Percentiles rank a stretch among this genome's conserved stretches.
Evolutionary conservation across 2,329 filamentous ascomycete genomes (phyloP).

Genomic region (Talaromyces sp.): DNA sequence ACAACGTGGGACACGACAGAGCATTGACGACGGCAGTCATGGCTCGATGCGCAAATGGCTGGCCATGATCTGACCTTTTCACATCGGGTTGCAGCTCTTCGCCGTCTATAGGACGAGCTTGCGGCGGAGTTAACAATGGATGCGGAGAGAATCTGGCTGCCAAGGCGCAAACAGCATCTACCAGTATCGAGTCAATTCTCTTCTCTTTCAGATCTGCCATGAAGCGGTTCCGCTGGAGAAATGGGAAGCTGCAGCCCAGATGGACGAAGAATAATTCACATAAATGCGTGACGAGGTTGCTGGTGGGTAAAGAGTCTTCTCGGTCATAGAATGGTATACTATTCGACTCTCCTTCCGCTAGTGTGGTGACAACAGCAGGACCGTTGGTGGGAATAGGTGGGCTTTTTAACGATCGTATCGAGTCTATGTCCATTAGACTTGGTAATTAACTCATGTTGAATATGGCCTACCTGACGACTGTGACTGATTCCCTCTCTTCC

Average conservation of each 20-base stretch:
- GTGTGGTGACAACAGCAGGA: constrained; percentile 20
- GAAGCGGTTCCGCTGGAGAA: constrained; percentile 69
- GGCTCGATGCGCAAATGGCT: constrained; percentile 74
- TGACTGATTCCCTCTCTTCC: constrained; percentile 39
- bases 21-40: constrained; percentile 79
- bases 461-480: constrained; percentile 35
- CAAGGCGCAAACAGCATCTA: constrained; percentile 79
- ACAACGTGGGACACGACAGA: constrained; percentile 76
- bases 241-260: constrained; percentile 81
- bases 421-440: constrained; percentile 27
- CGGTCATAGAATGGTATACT: constrained; percentile 70
- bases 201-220: constrained; percentile 75
- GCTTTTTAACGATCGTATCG: constrained; percentile 35
- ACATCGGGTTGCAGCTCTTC: constrained; percentile 30
- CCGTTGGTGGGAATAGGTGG: constrained; percentile 27
- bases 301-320: constrained; percentile 65
- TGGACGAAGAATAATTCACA: constrained; percentile 77
- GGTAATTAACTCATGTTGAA: not conserved
- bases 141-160: constrained; percentile 73
- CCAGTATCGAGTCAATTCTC: constrained; percentile 74
- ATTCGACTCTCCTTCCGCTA: constrained; percentile 32
- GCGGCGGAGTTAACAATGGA: constrained; percentile 47
- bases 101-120: constrained; percentile 51
- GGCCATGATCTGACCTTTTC: constrained; percentile 64
- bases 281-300: constrained; percentile 70